Conservation (phyloP, 192 early-diverging fungal species). For the Piromyces sp. region DNA sequence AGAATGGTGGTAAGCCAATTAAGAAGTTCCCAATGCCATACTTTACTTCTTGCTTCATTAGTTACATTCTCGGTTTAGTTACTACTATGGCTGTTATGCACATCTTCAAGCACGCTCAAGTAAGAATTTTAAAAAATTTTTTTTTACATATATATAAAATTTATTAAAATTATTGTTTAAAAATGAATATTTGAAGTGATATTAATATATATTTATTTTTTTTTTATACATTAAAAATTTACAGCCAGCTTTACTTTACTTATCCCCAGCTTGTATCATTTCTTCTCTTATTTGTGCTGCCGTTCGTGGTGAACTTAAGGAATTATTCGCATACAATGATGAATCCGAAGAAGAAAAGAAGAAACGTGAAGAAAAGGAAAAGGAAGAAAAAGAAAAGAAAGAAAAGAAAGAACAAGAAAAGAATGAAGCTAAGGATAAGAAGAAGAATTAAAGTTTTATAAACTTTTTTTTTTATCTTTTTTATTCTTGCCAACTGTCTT, state of each 20-base stretch:
- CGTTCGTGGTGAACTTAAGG: slow-evolving; percentile 46
- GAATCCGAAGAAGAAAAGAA: slow-evolving; percentile 34
- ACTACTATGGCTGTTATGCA: slow-evolving; percentile 91
- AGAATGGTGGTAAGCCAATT: slow-evolving; percentile 14
- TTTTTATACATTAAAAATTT: background rate
- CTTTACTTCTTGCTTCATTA: slow-evolving; percentile 61
- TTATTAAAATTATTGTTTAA: too few species aligned
- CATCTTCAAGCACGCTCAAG: slow-evolving; percentile 83
- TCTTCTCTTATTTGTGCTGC: slow-evolving; percentile 46
- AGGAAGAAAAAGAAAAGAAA: slow-evolving; percentile 11
- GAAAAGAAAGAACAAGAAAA: slow-evolving; percentile 10
- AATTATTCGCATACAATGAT: slow-evolving; percentile 41
- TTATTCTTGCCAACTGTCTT: too few species aligned
- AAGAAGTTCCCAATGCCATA: slow-evolving; percentile 68
- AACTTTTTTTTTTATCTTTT: too few species aligned
- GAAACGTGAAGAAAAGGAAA: slow-evolving; percentile 23
- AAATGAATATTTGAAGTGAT: too few species aligned
- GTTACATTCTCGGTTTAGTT: slow-evolving; percentile 65
- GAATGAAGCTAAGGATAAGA: background rate
- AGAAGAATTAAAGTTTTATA: background rate
- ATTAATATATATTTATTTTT: too few species aligned
- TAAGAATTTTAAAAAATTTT: background rate
- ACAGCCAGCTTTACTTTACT: slow-evolving; percentile 79
- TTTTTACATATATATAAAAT: too few species aligned
- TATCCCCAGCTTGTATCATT: slow-evolving; percentile 89